phyloP scores from a whole-genome alignment of 1,139 yeast species.

The Yamadazyma blattariae region DNA sequence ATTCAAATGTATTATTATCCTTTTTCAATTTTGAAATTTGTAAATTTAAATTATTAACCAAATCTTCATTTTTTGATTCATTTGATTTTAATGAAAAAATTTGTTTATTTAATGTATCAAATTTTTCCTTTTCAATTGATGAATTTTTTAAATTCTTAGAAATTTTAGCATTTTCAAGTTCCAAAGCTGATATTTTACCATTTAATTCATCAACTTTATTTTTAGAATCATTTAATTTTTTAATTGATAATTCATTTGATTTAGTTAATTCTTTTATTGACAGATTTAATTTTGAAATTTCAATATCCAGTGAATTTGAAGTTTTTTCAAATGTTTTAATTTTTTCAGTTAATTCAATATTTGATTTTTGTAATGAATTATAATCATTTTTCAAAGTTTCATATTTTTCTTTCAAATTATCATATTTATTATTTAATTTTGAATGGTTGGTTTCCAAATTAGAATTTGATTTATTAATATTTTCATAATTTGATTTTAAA shows the following conservation, averaged over 20 bases:
- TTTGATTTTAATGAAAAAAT: slow-evolving; percentile 6
- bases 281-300: slow-evolving; percentile 10
- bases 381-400: slow-evolving; percentile 8
- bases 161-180: slow-evolving; percentile 5
- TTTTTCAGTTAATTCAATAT: slow-evolving; percentile 8
- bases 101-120: slow-evolving; percentile 5
- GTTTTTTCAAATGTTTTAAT: slow-evolving; percentile 8
- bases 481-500: slow-evolving; percentile 19
- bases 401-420: slow-evolving; percentile 9
- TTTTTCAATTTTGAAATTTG: slow-evolving; percentile 9
- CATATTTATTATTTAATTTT: slow-evolving; percentile 7
- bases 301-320: slow-evolving; percentile 9
- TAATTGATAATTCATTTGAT: slow-evolving; percentile 10
- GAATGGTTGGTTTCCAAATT: slow-evolving; percentile 7
- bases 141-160: slow-evolving; percentile 4
- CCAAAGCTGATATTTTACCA: slow-evolving; percentile 8
- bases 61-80: slow-evolving; percentile 9
- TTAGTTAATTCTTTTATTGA: slow-evolving; percentile 11
- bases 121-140: slow-evolving; percentile 11
- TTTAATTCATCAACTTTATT: slow-evolving; percentile 10
- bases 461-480: slow-evolving; percentile 4
- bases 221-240: slow-evolving; percentile 6
- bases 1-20: slow-evolving; percentile 12
- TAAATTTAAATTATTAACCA: slow-evolving; percentile 12
- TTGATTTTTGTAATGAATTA: slow-evolving; percentile 2